phyloP scores from a whole-genome alignment of 2,329 filamentous ascomycete species.

The Paecilomyces sp. region DNA sequence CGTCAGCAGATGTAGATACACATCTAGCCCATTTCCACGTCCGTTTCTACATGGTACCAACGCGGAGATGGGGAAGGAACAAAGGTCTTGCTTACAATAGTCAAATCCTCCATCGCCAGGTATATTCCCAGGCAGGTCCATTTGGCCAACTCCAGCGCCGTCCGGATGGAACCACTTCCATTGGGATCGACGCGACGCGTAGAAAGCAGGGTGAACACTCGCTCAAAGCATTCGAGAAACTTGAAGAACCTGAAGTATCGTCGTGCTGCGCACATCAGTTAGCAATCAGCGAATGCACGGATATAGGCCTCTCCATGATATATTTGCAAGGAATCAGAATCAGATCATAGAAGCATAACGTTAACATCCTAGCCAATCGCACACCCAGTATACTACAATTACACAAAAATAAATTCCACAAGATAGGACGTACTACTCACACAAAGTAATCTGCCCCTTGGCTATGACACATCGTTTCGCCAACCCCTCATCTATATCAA shows the following conservation, averaged over 20 bases:
- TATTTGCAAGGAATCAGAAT: not conserved
- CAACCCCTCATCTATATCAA: slow-evolving; percentile 13
- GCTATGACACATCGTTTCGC: slow-evolving; percentile 29
- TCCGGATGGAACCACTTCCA: slow-evolving; percentile 26
- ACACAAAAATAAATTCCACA: not conserved
- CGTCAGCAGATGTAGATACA: not conserved
- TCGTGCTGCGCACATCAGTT: slow-evolving; percentile 30
- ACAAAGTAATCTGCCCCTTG: slow-evolving; percentile 35
- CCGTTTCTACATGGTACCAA: slow-evolving; percentile 5
- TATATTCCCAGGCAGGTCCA: slow-evolving; percentile 60
- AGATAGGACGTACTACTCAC: slow-evolving; percentile 15
- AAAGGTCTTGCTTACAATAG: slow-evolving; percentile 45
- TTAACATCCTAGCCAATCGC: not conserved
- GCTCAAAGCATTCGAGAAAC: slow-evolving; percentile 55
- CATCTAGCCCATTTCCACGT: not conserved
- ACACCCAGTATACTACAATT: not conserved
- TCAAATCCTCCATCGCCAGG: slow-evolving; percentile 58
- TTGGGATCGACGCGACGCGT: not conserved
- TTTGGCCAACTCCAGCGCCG: slow-evolving; percentile 47
- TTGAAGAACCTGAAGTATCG: slow-evolving; percentile 63
- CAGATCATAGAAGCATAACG: not conserved
- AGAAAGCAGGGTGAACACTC: slow-evolving; percentile 39
- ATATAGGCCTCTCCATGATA: not conserved
- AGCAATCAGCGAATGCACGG: not conserved
- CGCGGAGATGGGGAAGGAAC: slow-evolving; percentile 5